Evolutionary conservation across 1,284 basidiomycete genomes (phyloP), one percentile per base, ranked within the genome.

Genomic region (Fistulinella cinereoalba): DNA sequence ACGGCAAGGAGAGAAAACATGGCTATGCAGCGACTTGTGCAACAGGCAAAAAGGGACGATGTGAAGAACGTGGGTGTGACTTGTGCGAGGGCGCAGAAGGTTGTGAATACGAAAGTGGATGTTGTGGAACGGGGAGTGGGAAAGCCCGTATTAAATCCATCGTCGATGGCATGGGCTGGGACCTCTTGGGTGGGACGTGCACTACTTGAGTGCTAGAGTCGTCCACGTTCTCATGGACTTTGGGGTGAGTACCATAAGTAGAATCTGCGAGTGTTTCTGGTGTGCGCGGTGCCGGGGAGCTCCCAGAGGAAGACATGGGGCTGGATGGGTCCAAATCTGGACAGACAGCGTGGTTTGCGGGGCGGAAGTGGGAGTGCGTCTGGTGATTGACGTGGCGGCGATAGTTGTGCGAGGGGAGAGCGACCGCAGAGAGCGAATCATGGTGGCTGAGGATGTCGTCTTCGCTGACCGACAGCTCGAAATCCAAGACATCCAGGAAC

Each of bases 401-500:
- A 44, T 62, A 61, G 43, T 48, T 55, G 56, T 62, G 60, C 22
- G 33, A 53, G 28, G 65, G 53, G 29, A 65, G 44, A 3, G 64
- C 55, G 39, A 72, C 56, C n/a, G 73, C 70, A 41, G 75, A 71
- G 43, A 85, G 66, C 27, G 72, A 64, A 46, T 77, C 74, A 47
- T 85, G 79, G 61, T 84, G 81, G 37, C 71, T 72, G 47, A 85
- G 73, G 52, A 86, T 56, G 56, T 86, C 85, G 44, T 71, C 70
- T 55, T 88, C 85, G 48, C 72, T 70, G 51, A 87, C 63, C 50
- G 72, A 71, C 38, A 87, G 73, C 57, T 88, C 81, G 53, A 81
- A 87, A 60, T 85, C 80, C 54, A 87, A 76, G 28, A 87, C 85
- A 51, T 85, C 81, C 50, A 88, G 77, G 65, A 85, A 87, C 66